Conservation (phyloP, 1,139 yeast species). For the Yamadazyma atmosphaerica region DNA sequence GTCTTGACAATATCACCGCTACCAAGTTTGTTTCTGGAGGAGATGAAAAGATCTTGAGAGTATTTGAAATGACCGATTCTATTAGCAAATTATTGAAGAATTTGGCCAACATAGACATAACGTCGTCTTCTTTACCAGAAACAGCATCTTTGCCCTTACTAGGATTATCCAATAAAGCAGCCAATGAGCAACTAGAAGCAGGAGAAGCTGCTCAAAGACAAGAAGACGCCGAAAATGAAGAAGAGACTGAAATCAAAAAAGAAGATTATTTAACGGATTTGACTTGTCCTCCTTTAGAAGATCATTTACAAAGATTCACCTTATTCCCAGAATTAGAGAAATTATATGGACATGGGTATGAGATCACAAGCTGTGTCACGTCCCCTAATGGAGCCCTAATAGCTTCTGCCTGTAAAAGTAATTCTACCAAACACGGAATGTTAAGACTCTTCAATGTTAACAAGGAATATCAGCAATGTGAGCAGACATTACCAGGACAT, state of each 20-base stretch:
- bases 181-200: constrained; percentile 46
- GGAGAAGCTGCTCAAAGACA: constrained; percentile 59
- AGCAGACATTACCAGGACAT: constrained; percentile 56
- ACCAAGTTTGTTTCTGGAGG: constrained; percentile 88
- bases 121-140: constrained; percentile 66
- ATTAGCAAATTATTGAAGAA: constrained; percentile 62
- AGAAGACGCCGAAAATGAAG: constrained; percentile 37
- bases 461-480: constrained; percentile 41
- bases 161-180: constrained; percentile 92
- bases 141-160: constrained; percentile 91
- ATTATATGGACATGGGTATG: constrained; percentile 96
- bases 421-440: constrained; percentile 80
- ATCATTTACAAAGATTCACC: constrained; percentile 85
- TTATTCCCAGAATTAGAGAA: constrained; percentile 95
- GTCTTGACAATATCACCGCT: constrained; percentile 62
- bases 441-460: constrained; percentile 68
- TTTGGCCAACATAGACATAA: constrained; percentile 53
- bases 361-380: constrained; percentile 76
- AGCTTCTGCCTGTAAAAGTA: constrained; percentile 92
- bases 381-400: constrained; percentile 64
- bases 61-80: constrained; percentile 86
- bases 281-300: constrained; percentile 75
- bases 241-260: constrained; percentile 37
- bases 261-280: constrained; percentile 49
- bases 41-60: constrained; percentile 89